phyloP scores from a whole-genome alignment of 192 early-diverging fungal genomes.

The Backusella mclennaniae region DNA sequence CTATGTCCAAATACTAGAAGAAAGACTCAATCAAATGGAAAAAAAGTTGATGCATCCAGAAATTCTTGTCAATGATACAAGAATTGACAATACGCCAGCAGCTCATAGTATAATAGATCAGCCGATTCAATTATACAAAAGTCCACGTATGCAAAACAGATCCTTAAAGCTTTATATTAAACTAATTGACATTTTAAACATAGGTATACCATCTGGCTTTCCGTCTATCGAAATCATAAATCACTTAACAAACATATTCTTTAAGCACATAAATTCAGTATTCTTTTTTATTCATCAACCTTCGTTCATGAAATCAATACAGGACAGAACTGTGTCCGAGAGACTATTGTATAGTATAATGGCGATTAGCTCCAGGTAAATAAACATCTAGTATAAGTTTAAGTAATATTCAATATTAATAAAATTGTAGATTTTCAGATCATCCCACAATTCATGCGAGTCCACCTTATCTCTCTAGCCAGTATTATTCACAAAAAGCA shows the following conservation, averaged over 20 bases:
- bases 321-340: conserved; percentile 40
- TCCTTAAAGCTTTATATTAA: not conserved
- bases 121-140: not conserved
- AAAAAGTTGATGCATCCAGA: not conserved
- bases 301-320: conserved; percentile 42
- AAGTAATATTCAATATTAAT: not conserved
- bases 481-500: conserved; percentile 45
- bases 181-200: not conserved
- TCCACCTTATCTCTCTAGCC: conserved; percentile 46
- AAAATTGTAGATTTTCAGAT: conserved; percentile 34
- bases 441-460: conserved; percentile 40
- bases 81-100: not conserved
- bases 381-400: not conserved
- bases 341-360: conserved; percentile 45
- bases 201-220: not conserved
- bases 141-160: not conserved
- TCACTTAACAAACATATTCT: conserved; percentile 45
- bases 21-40: conserved; percentile 19
- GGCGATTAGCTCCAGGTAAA: conserved; percentile 40
- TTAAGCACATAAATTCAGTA: conserved; percentile 45
- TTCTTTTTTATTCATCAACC: conserved; percentile 45
- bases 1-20: conserved; percentile 32
- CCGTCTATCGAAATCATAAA: conserved; percentile 43
- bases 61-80: not conserved
- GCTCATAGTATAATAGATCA: not conserved